phyloP scores from a whole-genome alignment of 1,139 yeast genomes.

The Yamadazyma dendronema region DNA sequence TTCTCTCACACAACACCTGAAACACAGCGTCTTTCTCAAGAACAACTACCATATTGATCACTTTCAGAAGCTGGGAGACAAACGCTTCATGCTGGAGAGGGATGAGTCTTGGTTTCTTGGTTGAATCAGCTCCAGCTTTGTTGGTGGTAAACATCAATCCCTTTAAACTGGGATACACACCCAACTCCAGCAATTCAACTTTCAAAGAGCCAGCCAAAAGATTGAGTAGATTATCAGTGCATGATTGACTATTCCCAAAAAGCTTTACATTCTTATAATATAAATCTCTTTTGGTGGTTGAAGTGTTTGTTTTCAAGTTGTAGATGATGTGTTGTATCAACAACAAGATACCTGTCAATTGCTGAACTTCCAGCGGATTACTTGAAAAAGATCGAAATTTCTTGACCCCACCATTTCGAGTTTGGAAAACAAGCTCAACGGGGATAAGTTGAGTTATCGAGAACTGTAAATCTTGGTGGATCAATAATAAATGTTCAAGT shows the following conservation, averaged over 20 bases:
- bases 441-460: no score
- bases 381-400: background rate
- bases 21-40: slow-evolving; percentile 67
- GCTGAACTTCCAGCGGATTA: background rate
- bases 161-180: slow-evolving; percentile 59
- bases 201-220: slow-evolving; percentile 20
- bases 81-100: slow-evolving; percentile 17
- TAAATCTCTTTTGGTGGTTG: slow-evolving; percentile 59
- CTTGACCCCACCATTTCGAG: no score
- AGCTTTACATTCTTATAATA: slow-evolving; percentile 63
- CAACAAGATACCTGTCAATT: background rate
- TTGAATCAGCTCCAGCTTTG: background rate
- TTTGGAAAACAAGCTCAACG: no score
- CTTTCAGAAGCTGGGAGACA: background rate
- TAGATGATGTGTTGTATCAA: slow-evolving; percentile 4
- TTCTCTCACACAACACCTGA: slow-evolving; percentile 29
- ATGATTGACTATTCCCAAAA: slow-evolving; percentile 27
- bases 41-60: slow-evolving; percentile 36
- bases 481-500: no score
- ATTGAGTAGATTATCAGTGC: slow-evolving; percentile 22
- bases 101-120: slow-evolving; percentile 25
- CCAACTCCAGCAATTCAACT: slow-evolving; percentile 29
- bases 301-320: slow-evolving; percentile 12
- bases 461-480: no score
- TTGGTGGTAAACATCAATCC: slow-evolving; percentile 52